Percentiles rank a stretch among this genome's conserved stretches.
These are phyloP conservation scores for Aspergillus sp. DNA, from an alignment of 2,329 filamentous ascomycete genomes.

Conservation along the genomic window DNA sequence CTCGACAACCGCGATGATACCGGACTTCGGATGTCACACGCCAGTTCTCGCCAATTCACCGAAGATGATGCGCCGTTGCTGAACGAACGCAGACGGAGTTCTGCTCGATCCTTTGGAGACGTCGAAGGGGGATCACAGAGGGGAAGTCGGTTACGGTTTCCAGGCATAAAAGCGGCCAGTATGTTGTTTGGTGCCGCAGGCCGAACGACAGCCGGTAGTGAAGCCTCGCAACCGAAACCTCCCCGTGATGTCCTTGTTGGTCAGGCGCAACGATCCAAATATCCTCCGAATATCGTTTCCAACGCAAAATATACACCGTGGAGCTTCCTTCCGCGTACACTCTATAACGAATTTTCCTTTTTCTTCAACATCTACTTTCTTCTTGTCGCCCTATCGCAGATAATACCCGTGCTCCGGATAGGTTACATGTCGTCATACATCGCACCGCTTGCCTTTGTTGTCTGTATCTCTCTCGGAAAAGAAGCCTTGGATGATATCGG, in stretches of 20 bases:
- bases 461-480: slow-evolving; percentile 89
- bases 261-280: slow-evolving; percentile 68
- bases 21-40: slow-evolving; percentile 59
- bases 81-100: slow-evolving; percentile 45
- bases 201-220: slow-evolving; percentile 36
- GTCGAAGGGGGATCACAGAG: slow-evolving; percentile 47
- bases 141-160: slow-evolving; percentile 60
- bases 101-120: slow-evolving; percentile 30
- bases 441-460: slow-evolving; percentile 85
- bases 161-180: slow-evolving; percentile 60
- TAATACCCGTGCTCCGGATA: slow-evolving; percentile 84
- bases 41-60: slow-evolving; percentile 53
- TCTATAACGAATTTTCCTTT: slow-evolving; percentile 99
- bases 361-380: slow-evolving; percentile 99
- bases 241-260: slow-evolving; percentile 77
- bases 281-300: slow-evolving; percentile 86
- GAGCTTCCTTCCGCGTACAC: slow-evolving; percentile 87
- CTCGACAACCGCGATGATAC: slow-evolving; percentile 62
- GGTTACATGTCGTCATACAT: slow-evolving; percentile 95
- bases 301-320: slow-evolving; percentile 97
- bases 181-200: slow-evolving; percentile 25
- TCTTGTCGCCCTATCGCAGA: slow-evolving; percentile 89
- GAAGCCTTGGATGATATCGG: slow-evolving; percentile 94
- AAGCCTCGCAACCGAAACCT: slow-evolving; percentile 46
- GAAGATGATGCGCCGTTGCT: slow-evolving; percentile 77